Evolutionary conservation across 768 basidiomycete genomes (phyloP).

Genomic region (Heimioporus sp.): DNA sequence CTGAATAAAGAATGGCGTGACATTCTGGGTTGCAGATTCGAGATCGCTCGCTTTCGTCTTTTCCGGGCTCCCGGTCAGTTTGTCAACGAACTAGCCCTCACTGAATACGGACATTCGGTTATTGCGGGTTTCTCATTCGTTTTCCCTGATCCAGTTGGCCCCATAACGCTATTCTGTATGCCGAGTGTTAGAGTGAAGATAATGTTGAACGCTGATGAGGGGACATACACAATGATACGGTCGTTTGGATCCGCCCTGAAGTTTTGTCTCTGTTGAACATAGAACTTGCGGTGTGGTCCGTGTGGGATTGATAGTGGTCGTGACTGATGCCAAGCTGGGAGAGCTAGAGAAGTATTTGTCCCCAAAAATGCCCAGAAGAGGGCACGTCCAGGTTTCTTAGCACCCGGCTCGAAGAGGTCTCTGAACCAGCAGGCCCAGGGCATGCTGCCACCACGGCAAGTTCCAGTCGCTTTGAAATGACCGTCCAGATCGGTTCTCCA

Average conservation of each 20-base stretch:
- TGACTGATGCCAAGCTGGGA: background rate
- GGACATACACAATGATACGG: slow-evolving; percentile 14
- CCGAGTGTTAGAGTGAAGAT: background rate
- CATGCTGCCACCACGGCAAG: no score
- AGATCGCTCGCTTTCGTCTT: background rate
- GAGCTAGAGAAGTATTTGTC: no score
- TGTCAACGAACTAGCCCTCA: slow-evolving; percentile 12
- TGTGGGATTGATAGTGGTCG: background rate
- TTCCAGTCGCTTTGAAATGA: no score
- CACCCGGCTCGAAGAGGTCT: no score
- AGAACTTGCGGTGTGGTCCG: background rate
- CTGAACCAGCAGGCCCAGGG: no score
- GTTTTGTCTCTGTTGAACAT: background rate
- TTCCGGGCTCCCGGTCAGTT: slow-evolving; percentile 3
- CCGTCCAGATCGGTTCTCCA: no score
- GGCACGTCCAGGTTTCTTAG: no score
- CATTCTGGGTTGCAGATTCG: slow-evolving; percentile 7
- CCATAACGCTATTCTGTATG: slow-evolving; percentile 15
- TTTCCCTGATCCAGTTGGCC: slow-evolving; percentile 25
- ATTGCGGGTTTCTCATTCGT: slow-evolving; percentile 10
- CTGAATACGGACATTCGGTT: background rate
- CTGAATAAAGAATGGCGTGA: slow-evolving; percentile 2
- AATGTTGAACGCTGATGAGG: background rate
- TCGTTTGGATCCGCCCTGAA: slow-evolving; percentile 11
- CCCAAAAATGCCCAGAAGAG: no score